Evolutionary conservation across 2,329 filamentous ascomycete species (phyloP), one percentile per base, ranked within the genome.

Genomic region (Epichloe hybrida): DNA sequence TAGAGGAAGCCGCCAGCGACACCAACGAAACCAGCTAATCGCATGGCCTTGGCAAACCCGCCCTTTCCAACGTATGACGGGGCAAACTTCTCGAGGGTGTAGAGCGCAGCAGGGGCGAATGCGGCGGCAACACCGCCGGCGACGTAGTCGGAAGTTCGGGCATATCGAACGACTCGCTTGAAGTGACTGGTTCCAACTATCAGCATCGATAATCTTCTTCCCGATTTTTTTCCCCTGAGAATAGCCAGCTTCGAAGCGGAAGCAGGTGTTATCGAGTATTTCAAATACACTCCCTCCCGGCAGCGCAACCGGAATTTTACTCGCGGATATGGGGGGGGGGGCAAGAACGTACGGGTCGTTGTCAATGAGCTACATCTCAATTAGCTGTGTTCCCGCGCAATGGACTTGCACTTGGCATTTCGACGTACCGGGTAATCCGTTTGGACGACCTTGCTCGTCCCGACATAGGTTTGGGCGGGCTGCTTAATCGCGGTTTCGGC

Each of bases 131-230:
- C 77, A 52, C 76, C 74, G 55, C 84, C 91, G 58, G 80, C 73
- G 40, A 76, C 74, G 70, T 94, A 97, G 70, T 98, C 93, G 47
- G 84, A 86, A 46, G 81, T 73, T 56, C 93, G 81, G 56, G 90
- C 86, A 77, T 98, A 98, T 64, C 81, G 71, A 56, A 96, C 68
- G 17, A 97, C 93, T 66, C 93, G 84, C 70, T 82, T 88, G 70
- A 97, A 85, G 71, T 98, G 93, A 63, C 88, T 95, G 61, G 51
- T 54, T 21, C 43, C 40, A 44, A 58, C 59, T 60, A 34, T 73
- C 53, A 61, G 61, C 48, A 15, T n/a, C 39, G 39, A 12, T 13
- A 4, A 11, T 21, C 12, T 23, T 45, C 21, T n/a, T 9, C 21
- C 5, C 11, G 11, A 41, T 9, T 4, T 23, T 41, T 15, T 41